phyloP scores from a whole-genome alignment of 2,329 filamentous ascomycete species.

The Aspergillus sp. region DNA sequence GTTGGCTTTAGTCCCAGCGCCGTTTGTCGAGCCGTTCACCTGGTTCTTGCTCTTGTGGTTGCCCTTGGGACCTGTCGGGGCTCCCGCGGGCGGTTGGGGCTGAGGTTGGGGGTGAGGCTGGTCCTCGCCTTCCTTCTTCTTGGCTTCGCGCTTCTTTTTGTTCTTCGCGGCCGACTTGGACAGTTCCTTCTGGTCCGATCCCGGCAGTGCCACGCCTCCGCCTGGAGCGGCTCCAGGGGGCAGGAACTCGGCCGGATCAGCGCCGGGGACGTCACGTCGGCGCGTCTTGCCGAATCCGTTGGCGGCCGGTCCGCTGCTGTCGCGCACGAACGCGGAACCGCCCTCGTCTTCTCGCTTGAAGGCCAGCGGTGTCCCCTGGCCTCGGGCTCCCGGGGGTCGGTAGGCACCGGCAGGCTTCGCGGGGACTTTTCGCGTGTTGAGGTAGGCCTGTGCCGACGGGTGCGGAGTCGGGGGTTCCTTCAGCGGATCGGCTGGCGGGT shows the following conservation, averaged over 20 bases:
- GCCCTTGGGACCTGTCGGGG: slow-evolving; percentile 35
- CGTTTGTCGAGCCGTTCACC: slow-evolving; percentile 23
- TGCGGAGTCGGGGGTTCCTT: slow-evolving; percentile 68
- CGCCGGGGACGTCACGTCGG: slow-evolving; percentile 76
- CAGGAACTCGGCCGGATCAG: slow-evolving; percentile 56
- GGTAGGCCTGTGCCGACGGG: slow-evolving; percentile 69
- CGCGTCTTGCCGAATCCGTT: slow-evolving; percentile 73
- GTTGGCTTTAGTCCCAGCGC: slow-evolving; percentile 13
- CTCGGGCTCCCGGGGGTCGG: slow-evolving; percentile 85
- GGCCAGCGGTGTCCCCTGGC: slow-evolving; percentile 76
- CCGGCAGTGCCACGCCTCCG: slow-evolving; percentile 57
- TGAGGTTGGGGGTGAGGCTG: too few species aligned
- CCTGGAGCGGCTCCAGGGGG: slow-evolving; percentile 63
- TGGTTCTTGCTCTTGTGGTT: slow-evolving; percentile 45
- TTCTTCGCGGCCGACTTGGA: slow-evolving; percentile 87
- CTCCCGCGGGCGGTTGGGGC: slow-evolving; percentile 28
- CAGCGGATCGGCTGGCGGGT: slow-evolving; percentile 60
- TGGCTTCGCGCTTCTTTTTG: slow-evolving; percentile 95
- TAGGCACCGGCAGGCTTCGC: slow-evolving; percentile 97
- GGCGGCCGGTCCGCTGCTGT: slow-evolving; percentile 56
- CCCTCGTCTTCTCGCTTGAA: slow-evolving; percentile 98
- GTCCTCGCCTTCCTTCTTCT: slow-evolving; percentile 76
- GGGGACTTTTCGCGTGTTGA: slow-evolving; percentile 83
- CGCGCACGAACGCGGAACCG: slow-evolving; percentile 76
- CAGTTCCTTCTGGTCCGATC: slow-evolving; percentile 59